These are phyloP conservation scores for Chrysopogon serrulatus DNA, from an alignment of 176 grass and related monocot genomes.

Conservation along the genomic window DNA sequence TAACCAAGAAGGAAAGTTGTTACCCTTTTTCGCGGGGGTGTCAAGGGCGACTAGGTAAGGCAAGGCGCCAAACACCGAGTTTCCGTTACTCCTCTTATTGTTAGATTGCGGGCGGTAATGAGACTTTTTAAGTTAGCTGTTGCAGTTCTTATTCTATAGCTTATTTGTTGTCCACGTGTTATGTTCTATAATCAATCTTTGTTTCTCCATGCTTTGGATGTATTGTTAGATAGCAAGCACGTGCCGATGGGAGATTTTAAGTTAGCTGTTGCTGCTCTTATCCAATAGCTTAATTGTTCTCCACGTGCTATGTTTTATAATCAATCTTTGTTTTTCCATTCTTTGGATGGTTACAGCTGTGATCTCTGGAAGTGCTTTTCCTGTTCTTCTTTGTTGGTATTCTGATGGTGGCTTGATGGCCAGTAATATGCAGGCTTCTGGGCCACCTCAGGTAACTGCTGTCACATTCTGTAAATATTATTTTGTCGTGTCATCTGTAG, in stretches of 20 bases:
- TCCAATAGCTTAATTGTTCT: neutral
- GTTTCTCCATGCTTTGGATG: neutral
- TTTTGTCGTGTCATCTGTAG: neutral
- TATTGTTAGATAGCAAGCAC: too few relatives aligned
- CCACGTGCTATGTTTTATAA: neutral
- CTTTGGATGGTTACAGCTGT: neutral
- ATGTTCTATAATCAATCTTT: neutral
- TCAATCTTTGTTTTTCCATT: neutral
- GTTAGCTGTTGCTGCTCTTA: neutral
- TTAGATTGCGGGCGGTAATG: neutral
- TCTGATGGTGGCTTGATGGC: constrained; percentile 60
- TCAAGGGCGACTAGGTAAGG: neutral
- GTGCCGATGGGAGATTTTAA: neutral
- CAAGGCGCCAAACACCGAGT: neutral
- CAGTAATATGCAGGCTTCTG: constrained; percentile 64
- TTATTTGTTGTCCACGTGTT: neutral
- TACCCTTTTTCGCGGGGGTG: neutral
- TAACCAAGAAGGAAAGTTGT: neutral
- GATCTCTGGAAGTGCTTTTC: neutral
- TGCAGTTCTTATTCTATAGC: neutral
- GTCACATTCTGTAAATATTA: neutral
- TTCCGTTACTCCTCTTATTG: neutral
- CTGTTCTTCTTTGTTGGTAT: neutral
- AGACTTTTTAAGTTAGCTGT: neutral
- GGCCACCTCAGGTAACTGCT: constrained; percentile 42